Conservation (phyloP, 345 rosid genomes). For the Camelina sativa region DNA sequence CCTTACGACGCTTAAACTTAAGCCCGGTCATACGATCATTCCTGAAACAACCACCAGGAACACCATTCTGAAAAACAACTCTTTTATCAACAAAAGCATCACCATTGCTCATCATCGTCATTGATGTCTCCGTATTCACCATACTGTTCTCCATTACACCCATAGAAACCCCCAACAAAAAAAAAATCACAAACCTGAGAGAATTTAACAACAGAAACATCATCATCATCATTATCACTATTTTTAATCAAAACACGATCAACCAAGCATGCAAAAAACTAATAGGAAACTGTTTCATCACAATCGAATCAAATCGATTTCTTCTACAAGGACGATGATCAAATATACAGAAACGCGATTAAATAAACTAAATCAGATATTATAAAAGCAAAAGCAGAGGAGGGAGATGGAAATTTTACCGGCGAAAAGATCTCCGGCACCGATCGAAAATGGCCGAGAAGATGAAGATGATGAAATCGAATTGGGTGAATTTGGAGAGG, state of each 20-base stretch:
- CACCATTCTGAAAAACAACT: slow-evolving; percentile 48
- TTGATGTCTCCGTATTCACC: slow-evolving; percentile 21
- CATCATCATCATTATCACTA: not conserved
- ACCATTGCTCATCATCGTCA: slow-evolving; percentile 28
- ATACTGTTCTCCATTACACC: slow-evolving; percentile 27
- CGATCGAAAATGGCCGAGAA: no score
- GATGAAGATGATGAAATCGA: no score
- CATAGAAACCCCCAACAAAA: not conserved
- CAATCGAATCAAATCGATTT: not conserved
- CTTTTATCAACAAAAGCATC: slow-evolving; percentile 36
- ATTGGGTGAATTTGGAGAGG: no score
- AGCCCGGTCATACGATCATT: not conserved
- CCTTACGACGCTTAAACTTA: slow-evolving; percentile 53
- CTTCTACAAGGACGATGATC: not conserved
- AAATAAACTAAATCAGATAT: no score
- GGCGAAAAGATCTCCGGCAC: not conserved
- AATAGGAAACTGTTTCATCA: no score
- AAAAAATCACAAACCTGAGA: not conserved
- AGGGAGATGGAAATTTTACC: not conserved
- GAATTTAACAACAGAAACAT: not conserved
- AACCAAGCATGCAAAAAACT: no score
- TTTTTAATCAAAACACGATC: no score
- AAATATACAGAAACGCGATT: not conserved
- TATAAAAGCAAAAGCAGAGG: not conserved
- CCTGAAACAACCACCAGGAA: not conserved